phyloP scores from a whole-genome alignment of 1,284 basidiomycete genomes.

The Irpex rosettiformis region DNA sequence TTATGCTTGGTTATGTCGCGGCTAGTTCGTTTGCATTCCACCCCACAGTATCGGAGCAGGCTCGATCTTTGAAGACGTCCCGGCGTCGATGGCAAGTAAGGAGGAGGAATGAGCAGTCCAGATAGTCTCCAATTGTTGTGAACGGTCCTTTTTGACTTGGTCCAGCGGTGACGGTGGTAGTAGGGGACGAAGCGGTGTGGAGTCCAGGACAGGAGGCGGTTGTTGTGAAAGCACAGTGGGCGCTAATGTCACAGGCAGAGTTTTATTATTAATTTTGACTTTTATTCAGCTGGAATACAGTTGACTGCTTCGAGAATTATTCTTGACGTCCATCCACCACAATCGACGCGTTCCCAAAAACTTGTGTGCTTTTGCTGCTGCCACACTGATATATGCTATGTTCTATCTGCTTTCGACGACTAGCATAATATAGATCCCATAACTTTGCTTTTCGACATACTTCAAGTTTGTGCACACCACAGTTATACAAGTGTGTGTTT shows the following conservation, averaged over 20 bases:
- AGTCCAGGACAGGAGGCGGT: not conserved
- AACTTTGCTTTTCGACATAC: too few relatives aligned
- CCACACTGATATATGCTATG: not conserved
- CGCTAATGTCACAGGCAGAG: not conserved
- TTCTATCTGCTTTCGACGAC: too few relatives aligned
- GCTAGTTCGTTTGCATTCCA: not conserved
- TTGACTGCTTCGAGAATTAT: not conserved
- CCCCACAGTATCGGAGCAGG: not conserved
- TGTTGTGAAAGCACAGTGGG: not conserved
- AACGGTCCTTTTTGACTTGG: not conserved
- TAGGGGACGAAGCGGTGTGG: not conserved
- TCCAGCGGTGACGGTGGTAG: not conserved
- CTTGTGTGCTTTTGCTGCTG: not conserved
- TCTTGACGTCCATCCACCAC: not conserved
- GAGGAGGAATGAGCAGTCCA: not conserved
- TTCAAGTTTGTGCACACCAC: too few relatives aligned
- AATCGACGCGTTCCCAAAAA: not conserved
- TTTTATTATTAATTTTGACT: not conserved
- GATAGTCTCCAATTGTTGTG: not conserved
- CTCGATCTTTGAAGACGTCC: not conserved
- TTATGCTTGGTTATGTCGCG: not conserved
- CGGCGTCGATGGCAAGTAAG: not conserved
- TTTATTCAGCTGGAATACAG: not conserved
- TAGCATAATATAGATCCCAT: too few relatives aligned
- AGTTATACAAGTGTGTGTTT: too few relatives aligned